Evolutionary conservation across 169 alveolate species (phyloP).

Genomic region (Besnoitia besnoiti): DNA sequence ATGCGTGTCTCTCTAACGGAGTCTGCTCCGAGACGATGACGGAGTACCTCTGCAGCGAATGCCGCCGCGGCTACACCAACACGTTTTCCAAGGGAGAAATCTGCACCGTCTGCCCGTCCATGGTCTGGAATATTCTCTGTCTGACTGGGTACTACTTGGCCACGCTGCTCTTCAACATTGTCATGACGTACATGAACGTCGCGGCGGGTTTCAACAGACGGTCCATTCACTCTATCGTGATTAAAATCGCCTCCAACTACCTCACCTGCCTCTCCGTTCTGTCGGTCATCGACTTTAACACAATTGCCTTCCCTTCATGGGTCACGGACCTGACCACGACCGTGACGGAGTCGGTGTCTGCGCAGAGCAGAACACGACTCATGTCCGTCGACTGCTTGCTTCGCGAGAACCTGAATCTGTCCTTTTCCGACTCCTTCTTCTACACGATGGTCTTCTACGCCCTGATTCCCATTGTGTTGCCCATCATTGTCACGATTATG

Average conservation of each 20-base stretch:
- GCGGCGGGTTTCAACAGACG: slow-evolving; percentile 85
- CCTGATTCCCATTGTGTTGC: slow-evolving; percentile 76
- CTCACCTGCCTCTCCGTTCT: slow-evolving; percentile 81
- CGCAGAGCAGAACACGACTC: slow-evolving; percentile 54
- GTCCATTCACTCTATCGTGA: slow-evolving; percentile 87
- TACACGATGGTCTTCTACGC: slow-evolving; percentile 78
- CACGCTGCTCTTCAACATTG: slow-evolving; percentile 78
- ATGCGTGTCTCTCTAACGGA: slow-evolving; percentile 80
- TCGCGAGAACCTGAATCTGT: slow-evolving; percentile 73
- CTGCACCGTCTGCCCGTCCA: slow-evolving; percentile 80
- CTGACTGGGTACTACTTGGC: slow-evolving; percentile 73
- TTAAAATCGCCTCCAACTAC: slow-evolving; percentile 85
- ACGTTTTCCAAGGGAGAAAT: slow-evolving; percentile 75
- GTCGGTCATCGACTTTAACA: slow-evolving; percentile 75
- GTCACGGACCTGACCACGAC: slow-evolving; percentile 68
- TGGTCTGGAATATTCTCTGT: slow-evolving; percentile 68
- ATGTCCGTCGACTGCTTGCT: slow-evolving; percentile 82
- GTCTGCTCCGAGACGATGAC: slow-evolving; percentile 82
- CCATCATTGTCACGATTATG: slow-evolving; percentile 75
- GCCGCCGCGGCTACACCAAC: slow-evolving; percentile 83
- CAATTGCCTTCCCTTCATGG: slow-evolving; percentile 75
- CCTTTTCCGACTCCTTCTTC: slow-evolving; percentile 81
- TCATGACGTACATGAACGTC: slow-evolving; percentile 83
- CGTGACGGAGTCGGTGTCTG: slow-evolving; percentile 45
- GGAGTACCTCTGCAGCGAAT: slow-evolving; percentile 84